Evolutionary conservation across 352 stramenopile species (phyloP).

Genomic region (Pythium periplocum): DNA sequence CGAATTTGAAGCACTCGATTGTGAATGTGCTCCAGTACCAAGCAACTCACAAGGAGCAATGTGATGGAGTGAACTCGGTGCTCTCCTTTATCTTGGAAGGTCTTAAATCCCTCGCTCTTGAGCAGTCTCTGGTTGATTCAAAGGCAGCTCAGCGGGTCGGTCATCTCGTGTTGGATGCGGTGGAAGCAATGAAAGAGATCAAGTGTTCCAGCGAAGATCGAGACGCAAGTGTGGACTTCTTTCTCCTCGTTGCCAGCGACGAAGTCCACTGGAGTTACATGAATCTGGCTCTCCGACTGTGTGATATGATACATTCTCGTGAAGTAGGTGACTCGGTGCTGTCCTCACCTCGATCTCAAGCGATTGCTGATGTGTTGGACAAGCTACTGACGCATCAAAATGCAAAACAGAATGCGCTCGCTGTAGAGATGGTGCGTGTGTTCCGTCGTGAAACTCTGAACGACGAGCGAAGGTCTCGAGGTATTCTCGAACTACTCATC

Average conservation of each 20-base stretch:
- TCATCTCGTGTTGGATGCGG: constrained; percentile 55
- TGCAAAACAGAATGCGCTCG: constrained; percentile 39
- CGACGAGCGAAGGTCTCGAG: constrained; percentile 1
- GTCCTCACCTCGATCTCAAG: background rate
- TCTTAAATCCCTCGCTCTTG: constrained; percentile 12
- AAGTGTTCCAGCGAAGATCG: constrained; percentile 1
- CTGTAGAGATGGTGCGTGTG: constrained; percentile 42
- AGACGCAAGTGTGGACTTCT: constrained; percentile 17
- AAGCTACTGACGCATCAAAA: constrained; percentile 22
- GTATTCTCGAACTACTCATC: constrained; percentile 26
- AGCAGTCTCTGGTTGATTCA: constrained; percentile 11
- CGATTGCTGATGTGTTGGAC: constrained; percentile 16
- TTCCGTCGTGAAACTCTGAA: constrained; percentile 1
- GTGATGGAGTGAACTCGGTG: too few relatives aligned
- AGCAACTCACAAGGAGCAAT: background rate
- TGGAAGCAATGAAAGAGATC: constrained; percentile 14
- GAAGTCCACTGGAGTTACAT: constrained; percentile 35
- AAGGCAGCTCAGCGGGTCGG: constrained; percentile 46
- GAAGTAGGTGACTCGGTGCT: background rate
- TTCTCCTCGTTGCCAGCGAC: constrained; percentile 21
- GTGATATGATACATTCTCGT: constrained; percentile 20
- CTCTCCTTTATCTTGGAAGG: constrained; percentile 14
- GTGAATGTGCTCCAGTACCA: constrained; percentile 23
- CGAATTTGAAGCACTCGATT: constrained; percentile 37
- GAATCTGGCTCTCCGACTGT: constrained; percentile 33